A percentile compares a stretch with the other conserved stretches of the same genome.
phyloP scores from a whole-genome alignment of 345 rosid species.

The Draba incana region DNA sequence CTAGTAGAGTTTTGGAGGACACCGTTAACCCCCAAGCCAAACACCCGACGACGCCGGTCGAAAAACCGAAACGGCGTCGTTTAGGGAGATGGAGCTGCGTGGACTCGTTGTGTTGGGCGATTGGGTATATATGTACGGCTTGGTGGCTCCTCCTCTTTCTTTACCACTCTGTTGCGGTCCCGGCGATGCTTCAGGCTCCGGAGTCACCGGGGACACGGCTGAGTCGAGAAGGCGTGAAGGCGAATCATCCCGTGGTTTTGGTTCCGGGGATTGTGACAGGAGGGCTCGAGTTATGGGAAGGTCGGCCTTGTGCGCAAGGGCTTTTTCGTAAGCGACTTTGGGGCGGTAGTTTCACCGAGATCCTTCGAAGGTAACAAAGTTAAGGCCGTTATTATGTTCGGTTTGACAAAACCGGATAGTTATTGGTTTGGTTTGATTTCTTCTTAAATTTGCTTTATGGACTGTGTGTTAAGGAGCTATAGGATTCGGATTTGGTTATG shows the following conservation, averaged over 20 bases:
- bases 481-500: not conserved
- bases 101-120: conserved; percentile 61
- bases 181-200: conserved; percentile 56
- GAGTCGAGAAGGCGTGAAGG: conserved; percentile 57
- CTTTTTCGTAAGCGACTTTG: conserved; percentile 75
- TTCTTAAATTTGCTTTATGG: not conserved
- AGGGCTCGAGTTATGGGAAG: conserved; percentile 82
- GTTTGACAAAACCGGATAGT: not conserved
- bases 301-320: conserved; percentile 71
- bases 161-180: conserved; percentile 53
- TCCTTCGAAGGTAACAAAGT: conserved; percentile 57
- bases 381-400: not conserved
- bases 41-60: conserved; percentile 2
- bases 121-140: conserved; percentile 61
- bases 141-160: conserved; percentile 71
- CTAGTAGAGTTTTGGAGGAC: conserved; percentile 12
- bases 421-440: not conserved
- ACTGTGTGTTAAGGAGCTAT: not conserved
- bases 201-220: conserved; percentile 60
- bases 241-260: conserved; percentile 72
- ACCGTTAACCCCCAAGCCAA: conserved; percentile 17
- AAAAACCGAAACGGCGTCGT: conserved; percentile 35
- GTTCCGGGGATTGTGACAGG: conserved; percentile 82
- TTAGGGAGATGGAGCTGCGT: conserved; percentile 52
- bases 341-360: conserved; percentile 73